Conservation (phyloP, 2,329 filamentous ascomycete species). For the Cercospora sp. region DNA sequence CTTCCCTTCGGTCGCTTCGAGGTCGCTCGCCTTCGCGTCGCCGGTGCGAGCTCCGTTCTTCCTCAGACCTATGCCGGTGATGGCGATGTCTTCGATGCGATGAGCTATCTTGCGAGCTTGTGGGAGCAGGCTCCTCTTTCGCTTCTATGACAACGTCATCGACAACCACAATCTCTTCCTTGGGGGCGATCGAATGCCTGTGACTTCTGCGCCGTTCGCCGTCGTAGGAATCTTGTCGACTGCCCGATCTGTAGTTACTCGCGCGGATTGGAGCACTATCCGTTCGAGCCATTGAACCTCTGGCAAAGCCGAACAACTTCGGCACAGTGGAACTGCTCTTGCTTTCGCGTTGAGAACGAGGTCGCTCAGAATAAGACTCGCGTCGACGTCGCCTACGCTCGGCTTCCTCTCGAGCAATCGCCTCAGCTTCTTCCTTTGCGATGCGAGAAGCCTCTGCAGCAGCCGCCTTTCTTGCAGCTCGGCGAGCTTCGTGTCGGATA, state of each 20-base stretch:
- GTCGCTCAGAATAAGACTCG: constrained; percentile 15
- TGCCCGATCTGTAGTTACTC: constrained; percentile 14
- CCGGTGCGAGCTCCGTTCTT: constrained; percentile 2
- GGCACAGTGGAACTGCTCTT: constrained; percentile 15
- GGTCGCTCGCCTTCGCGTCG: constrained; percentile 14
- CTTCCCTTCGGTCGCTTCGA: constrained; percentile 8
- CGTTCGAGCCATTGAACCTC: constrained; percentile 14
- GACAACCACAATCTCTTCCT: constrained; percentile 14
- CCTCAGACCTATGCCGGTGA: constrained; percentile 15
- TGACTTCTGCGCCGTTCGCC: constrained; percentile 6
- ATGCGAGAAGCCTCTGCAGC: constrained; percentile 28
- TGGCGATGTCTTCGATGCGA: constrained; percentile 19
- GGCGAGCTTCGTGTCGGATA: constrained; percentile 30
- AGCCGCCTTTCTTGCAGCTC: constrained; percentile 31
- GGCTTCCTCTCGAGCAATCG: constrained; percentile 25
- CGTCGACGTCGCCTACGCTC: constrained; percentile 23
- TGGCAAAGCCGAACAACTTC: constrained; percentile 11
- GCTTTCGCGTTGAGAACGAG: constrained; percentile 18
- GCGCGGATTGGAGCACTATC: constrained; percentile 12
- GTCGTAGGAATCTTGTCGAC: background rate
- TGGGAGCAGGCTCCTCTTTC: background rate
- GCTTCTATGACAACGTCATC: constrained; percentile 12
- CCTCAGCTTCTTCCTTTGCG: constrained; percentile 26
- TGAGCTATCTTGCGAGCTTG: constrained; percentile 19
- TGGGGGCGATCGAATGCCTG: background rate